phyloP scores from a whole-genome alignment of 768 basidiomycete species.

The Holtermanniella nyarrowii region DNA sequence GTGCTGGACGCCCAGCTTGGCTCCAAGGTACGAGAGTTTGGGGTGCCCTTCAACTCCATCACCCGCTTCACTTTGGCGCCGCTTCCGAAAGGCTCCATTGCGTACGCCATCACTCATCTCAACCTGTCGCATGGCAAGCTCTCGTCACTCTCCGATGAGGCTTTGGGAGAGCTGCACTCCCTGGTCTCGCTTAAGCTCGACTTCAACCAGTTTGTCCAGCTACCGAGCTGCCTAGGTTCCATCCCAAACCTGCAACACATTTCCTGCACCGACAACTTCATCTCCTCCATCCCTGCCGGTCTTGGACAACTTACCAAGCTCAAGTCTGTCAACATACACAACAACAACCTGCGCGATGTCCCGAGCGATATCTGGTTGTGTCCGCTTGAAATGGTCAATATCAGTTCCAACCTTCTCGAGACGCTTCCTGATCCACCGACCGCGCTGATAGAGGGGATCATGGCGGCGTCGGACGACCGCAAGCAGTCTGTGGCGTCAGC shows the following conservation, averaged over 20 bases:
- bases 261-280: conserved; percentile 82
- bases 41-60: conserved; percentile 75
- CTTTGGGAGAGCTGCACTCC: conserved; percentile 60
- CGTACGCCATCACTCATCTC: conserved; percentile 59
- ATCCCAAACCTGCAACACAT: conserved; percentile 61
- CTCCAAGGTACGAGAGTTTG: conserved; percentile 54
- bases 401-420: conserved; percentile 74
- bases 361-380: conserved; percentile 78
- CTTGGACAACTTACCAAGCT: conserved; percentile 69
- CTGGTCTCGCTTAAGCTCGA: conserved; percentile 66
- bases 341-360: conserved; percentile 71
- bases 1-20: conserved; percentile 70
- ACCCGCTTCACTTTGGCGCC: conserved; percentile 46
- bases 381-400: conserved; percentile 62
- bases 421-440: conserved; percentile 59
- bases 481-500: conserved; percentile 7
- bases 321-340: conserved; percentile 72
- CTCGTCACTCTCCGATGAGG: conserved; percentile 62
- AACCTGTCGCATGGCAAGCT: conserved; percentile 83
- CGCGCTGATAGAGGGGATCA: conserved; percentile 19
- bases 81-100: conserved; percentile 44
- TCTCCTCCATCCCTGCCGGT: conserved; percentile 61
- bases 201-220: conserved; percentile 71
- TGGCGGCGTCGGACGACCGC: conserved; percentile 1
- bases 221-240: conserved; percentile 74